Base-by-base conservation (phyloP, 2,329 filamentous ascomycete species). In the Thyridium curvatum region DNA sequence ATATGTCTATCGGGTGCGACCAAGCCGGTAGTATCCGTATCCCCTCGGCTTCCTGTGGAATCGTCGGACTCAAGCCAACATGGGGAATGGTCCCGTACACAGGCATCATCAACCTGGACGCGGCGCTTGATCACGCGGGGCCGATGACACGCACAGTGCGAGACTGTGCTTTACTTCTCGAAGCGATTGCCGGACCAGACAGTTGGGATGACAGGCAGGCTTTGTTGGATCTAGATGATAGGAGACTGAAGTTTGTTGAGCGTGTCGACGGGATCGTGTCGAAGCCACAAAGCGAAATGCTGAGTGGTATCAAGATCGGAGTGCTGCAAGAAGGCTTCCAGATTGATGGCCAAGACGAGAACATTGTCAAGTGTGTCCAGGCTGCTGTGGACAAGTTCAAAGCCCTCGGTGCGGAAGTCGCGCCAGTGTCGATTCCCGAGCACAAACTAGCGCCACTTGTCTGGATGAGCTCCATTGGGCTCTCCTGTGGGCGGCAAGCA, bases 21-120 rank as follows among this genome's bases (percentile, higher is more conserved):
- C 58, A 60, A 39, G 59, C 55, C 15, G 59, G 58, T 9, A 58
- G 52, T 36, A 55, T 62, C 21, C 54, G 57, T 12, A 54, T 58
- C 15, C 58, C 58, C 1, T 47, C 56, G 7, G 46, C 52, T 1
- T 46, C 49, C 13, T 55, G 52, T 30, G 56, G 59, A 8, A 45
- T 61, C 4, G 52, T 54, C 13, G 59, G 58, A 1, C 46, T 58
- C 21, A 62, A 62, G 43, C 47, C 57, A 4, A 60, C 58, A 2
- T 50, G 45, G 41, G 56, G 56, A 2, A 40, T 61, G 4, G 54
- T 62, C 2, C 58, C 58, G 0, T 61, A 59, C 37, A 61, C 58
- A 1, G 58, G 58, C 3, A 56, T 59, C 9, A 40, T 50, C 6
- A 51, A 49, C 33, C 40, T 53, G 13, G 54, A 58, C 31, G 50